These are phyloP conservation scores for Metschnikowia drakensbergensis DNA, from an alignment of 805 yeast species.

Conservation along the genomic window DNA sequence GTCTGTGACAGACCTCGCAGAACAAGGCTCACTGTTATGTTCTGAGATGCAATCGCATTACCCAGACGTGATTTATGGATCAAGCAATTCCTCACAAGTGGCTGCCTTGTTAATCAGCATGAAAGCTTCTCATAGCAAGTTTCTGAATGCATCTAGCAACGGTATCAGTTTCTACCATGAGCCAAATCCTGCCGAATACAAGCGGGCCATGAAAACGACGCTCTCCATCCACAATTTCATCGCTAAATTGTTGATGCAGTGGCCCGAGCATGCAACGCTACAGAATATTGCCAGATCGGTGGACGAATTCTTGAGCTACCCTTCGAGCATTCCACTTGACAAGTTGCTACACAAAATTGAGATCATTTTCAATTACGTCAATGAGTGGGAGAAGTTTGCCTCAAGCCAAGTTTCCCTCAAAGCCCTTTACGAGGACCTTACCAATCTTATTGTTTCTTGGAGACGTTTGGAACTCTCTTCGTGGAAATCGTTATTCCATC, in stretches of 20 bases:
- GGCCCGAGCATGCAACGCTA: conserved; percentile 96
- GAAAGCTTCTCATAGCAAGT: conserved; percentile 17
- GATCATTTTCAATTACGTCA: conserved; percentile 73
- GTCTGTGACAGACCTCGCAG: conserved; percentile 8
- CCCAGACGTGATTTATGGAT: conserved; percentile 10
- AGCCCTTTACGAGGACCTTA: conserved; percentile 51
- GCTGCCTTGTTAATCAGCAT: conserved; percentile 21
- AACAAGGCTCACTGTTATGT: conserved; percentile 15
- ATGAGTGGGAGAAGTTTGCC: conserved; percentile 95
- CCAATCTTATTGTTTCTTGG: conserved; percentile 81
- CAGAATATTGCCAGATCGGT: conserved; percentile 61
- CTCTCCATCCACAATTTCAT: conserved; percentile 33
- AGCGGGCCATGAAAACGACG: conserved; percentile 49
- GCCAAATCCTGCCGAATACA: conserved; percentile 55
- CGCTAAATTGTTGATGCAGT: conserved; percentile 49
- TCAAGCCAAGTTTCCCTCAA: conserved; percentile 67
- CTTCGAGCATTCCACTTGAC: conserved; percentile 71
- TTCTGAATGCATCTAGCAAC: conserved; percentile 12
- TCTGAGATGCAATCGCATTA: conserved; percentile 10
- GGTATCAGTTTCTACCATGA: conserved; percentile 60
- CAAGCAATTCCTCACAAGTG: conserved; percentile 22
- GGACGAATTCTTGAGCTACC: conserved; percentile 58
- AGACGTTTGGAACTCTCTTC: conserved; percentile 80
- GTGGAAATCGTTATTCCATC: conserved; percentile 73
- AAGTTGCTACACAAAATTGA: conserved; percentile 77